These are phyloP conservation scores for Cyamopsis tetragonoloba DNA, from an alignment of 306 rosid genomes.

Conservation along the genomic window DNA sequence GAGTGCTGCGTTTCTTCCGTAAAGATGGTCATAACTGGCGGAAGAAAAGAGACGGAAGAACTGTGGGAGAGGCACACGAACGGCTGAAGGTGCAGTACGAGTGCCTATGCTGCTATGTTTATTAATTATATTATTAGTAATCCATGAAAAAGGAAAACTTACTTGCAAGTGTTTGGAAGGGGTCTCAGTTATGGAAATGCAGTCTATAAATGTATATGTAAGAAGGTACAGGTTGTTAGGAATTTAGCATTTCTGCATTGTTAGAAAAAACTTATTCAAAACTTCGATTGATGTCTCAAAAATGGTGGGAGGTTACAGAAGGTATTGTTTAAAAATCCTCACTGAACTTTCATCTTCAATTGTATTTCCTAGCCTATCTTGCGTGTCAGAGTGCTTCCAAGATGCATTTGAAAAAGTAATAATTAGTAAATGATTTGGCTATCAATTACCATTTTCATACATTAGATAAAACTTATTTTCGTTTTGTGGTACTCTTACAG, in stretches of 20 bases:
- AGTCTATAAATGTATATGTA: background rate
- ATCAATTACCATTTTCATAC: background rate
- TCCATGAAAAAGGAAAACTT: background rate
- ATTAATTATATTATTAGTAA: background rate
- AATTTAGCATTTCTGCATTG: background rate
- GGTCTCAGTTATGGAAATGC: background rate
- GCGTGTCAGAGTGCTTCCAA: background rate
- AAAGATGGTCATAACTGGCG: slow-evolving; percentile 97
- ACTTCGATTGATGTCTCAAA: slow-evolving; percentile 1
- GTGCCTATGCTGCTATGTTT: slow-evolving; percentile 17
- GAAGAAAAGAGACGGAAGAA: slow-evolving; percentile 91
- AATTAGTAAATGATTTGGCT: background rate
- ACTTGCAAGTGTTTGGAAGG: slow-evolving; percentile 7
- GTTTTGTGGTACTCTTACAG: background rate
- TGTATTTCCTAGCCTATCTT: background rate
- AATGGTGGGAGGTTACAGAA: background rate
- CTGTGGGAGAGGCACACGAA: slow-evolving; percentile 99
- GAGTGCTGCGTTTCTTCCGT: slow-evolving; percentile 93
- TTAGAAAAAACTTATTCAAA: background rate
- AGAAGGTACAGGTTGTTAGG: no score
- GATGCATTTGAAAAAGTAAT: background rate
- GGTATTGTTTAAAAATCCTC: background rate
- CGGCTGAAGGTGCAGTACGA: slow-evolving; percentile 72
- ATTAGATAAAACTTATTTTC: background rate
- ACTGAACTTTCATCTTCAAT: background rate